phyloP scores from a whole-genome alignment of 768 basidiomycete species.

The Podaxis sp. region DNA sequence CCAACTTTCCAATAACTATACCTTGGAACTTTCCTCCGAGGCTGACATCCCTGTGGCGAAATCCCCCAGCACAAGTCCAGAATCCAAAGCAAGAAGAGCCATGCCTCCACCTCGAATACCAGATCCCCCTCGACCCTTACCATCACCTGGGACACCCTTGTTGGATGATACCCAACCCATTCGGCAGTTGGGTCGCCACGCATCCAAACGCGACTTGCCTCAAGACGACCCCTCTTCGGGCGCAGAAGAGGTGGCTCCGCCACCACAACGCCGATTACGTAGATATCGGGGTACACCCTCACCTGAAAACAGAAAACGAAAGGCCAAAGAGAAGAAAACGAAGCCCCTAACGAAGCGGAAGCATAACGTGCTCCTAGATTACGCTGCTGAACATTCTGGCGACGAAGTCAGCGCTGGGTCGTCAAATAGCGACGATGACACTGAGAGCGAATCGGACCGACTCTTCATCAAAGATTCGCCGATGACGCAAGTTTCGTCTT shows the following conservation, averaged over 20 bases:
- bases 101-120: constrained; percentile 35
- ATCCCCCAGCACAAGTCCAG: constrained; percentile 14
- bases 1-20: constrained; percentile 1
- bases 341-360: constrained; percentile 26
- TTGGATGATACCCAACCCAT: constrained; percentile 5
- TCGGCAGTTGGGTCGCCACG: neutral
- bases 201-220: constrained; percentile 5
- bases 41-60: neutral
- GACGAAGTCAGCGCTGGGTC: constrained; percentile 71
- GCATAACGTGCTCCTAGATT: constrained; percentile 53
- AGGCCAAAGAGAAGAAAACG: constrained; percentile 16
- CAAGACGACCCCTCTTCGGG: constrained; percentile 18
- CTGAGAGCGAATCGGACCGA: constrained; percentile 67
- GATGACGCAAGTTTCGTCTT: constrained; percentile 66
- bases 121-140: constrained; percentile 25
- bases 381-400: constrained; percentile 77
- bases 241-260: constrained; percentile 29
- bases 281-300: constrained; percentile 30
- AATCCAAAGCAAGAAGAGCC: constrained; percentile 16
- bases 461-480: constrained; percentile 63
- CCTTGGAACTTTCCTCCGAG: constrained; percentile 8
- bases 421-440: constrained; percentile 52
- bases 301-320: constrained; percentile 18
- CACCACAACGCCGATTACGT: constrained; percentile 37
- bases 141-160: neutral